Base-by-base conservation (phyloP, 495 filamentous ascomycete species). In the Chaetomium fimeti region DNA sequence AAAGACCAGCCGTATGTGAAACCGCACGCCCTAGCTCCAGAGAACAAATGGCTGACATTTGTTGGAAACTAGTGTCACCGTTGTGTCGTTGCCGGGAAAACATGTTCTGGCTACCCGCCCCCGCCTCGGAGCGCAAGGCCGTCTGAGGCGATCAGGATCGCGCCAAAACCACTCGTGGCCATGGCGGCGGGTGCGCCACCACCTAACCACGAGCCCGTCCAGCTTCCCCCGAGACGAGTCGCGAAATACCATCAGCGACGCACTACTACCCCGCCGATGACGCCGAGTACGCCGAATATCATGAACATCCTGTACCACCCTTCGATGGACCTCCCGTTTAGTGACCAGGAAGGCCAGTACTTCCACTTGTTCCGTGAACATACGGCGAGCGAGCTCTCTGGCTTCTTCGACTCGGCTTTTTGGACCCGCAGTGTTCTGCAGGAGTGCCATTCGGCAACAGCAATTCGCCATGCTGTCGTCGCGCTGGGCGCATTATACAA, bases 401-500 rank as follows among this genome's bases (percentile, higher is more conserved):
- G 87, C 3, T 85, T 85, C 68, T 88, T 87, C 57, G 76, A 81
- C 57, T 86, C 84, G 5, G 82, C 81, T 8, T 87, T 89, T 64
- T 90, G 86, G 87, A 82, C 76, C 15, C 76, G 72, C 51, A 78
- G 74, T 16, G 78, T 89, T 13, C 72, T 88, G 40, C 84, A 86
- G 69, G 84, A 85, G 64, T 85, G 84, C 47, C 81, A 85, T 54
- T 80, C 80, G 18, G 84, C 88, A 69, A 77, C 87, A 5, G 79
- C 84, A 5, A 85, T 90, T 49, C 80, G 84, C 25, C 87, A 90
- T 71, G 86, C 88, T 9, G 81, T 88, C 1, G 78, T 89, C 16
- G 87, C 87, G 45, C 74, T 90, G 28, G 84, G 85, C 54, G 84
- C 86, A 2, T 74, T 88, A 27, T 88, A 89, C 63, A 84, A 87